These are phyloP conservation scores for Spinellus fusiger DNA, from an alignment of 192 early-diverging fungal species.

Conservation along the genomic window DNA sequence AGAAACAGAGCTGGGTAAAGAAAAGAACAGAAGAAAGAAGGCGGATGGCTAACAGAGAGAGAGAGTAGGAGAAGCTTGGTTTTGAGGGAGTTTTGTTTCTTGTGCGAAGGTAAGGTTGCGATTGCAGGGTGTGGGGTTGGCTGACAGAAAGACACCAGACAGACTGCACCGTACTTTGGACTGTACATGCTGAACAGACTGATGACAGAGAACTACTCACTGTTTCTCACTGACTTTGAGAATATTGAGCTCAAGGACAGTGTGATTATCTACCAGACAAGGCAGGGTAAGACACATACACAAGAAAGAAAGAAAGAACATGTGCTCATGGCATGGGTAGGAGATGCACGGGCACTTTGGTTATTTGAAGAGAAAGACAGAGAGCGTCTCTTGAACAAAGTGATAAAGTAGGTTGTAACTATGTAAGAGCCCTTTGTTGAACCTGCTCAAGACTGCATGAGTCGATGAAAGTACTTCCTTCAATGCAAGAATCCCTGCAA, in stretches of 20 bases:
- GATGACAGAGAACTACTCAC: conserved; percentile 72
- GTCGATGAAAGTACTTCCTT: conserved; percentile 9
- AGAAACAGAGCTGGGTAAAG: conserved; percentile 71
- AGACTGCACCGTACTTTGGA: conserved; percentile 56
- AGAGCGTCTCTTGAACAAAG: conserved; percentile 45
- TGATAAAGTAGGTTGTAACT: conserved; percentile 36
- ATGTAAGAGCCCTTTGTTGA: not conserved
- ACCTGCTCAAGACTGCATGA: conserved; percentile 5
- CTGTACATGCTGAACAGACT: conserved; percentile 88
- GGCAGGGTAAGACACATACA: conserved; percentile 39
- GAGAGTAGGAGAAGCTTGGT: conserved; percentile 71
- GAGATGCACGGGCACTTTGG: conserved; percentile 71
- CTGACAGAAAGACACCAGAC: conserved; percentile 24
- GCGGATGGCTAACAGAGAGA: not conserved
- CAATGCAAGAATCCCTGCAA: no score
- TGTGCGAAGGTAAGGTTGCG: conserved; percentile 54
- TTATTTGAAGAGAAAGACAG: conserved; percentile 70
- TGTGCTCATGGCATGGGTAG: conserved; percentile 17
- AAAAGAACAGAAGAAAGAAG: not conserved
- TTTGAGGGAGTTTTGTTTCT: conserved; percentile 93
- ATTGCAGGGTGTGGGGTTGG: not conserved
- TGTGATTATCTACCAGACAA: conserved; percentile 81
- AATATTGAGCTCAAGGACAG: conserved; percentile 75
- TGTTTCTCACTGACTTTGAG: conserved; percentile 61
- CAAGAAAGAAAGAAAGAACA: not conserved